Evolutionary conservation across 208 protist species (phyloP), one percentile per base, ranked within the genome.

Genomic region (Acanthamoeba royreba): DNA sequence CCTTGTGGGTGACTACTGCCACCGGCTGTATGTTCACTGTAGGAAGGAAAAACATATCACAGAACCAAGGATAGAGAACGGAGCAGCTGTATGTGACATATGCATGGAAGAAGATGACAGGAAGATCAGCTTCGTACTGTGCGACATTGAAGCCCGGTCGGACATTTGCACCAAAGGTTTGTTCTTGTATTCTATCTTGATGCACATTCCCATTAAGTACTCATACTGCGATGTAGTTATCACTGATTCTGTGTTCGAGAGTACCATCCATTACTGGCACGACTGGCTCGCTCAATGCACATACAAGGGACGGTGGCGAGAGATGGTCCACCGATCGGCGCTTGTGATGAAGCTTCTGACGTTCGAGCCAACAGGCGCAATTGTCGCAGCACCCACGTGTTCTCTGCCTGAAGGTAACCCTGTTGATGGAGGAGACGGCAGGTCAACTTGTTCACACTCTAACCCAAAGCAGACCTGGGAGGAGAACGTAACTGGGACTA

Each of bases 401-500:
- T 95, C 90, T n/a, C n/a, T 96, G 0, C 95, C 95, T 0, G 95
- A 96, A 86, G 83, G 83, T 63, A 4, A 40, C 47, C 11, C 40
- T 42, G 33, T 28, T 42, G n/a, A 17, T 11, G 15, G 15, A 22
- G 49, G 49, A 58, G 49, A 63, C 5, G 53, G 53, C 2, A n/a
- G n/a, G n/a, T n/a, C n/a, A n/a, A n/a, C n/a, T n/a, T n/a, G n/a
- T n/a, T n/a, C n/a, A n/a, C n/a, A n/a, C n/a, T n/a, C n/a, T n/a
- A n/a, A n/a, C n/a, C n/a, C n/a, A n/a, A n/a, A 35, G 11, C 45
- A 77, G 83, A 61, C 17, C 3, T 96, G 38, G 95, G 95, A 31
- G 95, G 95, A 46, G 90, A 85, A 1, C 45, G 95, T 31, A 96
- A 96, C 72, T 97, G 95, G 96, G 96, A 97, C 63, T 97, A 97